phyloP scores from a whole-genome alignment of 352 stramenopile species.

The Phytophthora sojae region DNA sequence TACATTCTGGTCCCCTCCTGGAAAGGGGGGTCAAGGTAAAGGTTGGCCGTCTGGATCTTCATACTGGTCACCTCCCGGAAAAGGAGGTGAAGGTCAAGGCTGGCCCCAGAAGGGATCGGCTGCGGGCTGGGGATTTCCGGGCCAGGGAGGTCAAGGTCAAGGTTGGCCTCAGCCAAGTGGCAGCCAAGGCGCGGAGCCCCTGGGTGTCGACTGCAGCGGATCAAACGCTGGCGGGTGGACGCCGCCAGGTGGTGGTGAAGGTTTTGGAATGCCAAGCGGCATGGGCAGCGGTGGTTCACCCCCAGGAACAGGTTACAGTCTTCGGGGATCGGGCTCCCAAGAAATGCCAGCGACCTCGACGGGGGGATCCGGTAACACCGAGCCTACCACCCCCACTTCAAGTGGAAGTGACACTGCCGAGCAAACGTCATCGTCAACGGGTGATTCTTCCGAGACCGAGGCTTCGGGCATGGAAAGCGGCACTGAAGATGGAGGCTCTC shows the following conservation, averaged over 20 bases:
- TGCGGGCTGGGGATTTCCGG: neutral
- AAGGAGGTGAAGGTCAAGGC: neutral
- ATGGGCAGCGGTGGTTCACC: neutral
- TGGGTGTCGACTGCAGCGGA: slow-evolving; percentile 14
- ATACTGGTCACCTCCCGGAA: neutral
- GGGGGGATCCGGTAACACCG: neutral
- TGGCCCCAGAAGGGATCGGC: neutral
- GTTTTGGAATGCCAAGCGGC: neutral
- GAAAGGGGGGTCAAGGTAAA: neutral
- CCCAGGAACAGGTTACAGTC: slow-evolving; percentile 4
- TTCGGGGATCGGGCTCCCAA: slow-evolving; percentile 2
- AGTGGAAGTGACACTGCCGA: neutral
- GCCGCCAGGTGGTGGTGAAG: slow-evolving; percentile 6
- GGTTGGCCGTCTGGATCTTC: slow-evolving; percentile 1
- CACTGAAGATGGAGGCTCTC: neutral
- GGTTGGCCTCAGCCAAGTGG: slow-evolving; percentile 1
- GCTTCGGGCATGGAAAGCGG: neutral
- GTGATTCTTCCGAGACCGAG: slow-evolving; percentile 2
- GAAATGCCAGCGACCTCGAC: neutral
- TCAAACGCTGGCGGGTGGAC: slow-evolving; percentile 7
- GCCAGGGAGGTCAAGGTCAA: slow-evolving; percentile 2
- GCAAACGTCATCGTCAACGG: neutral
- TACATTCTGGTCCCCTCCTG: neutral
- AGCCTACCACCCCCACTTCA: neutral
- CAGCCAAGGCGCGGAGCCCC: neutral